These are phyloP conservation scores for Cinnamomum chago DNA, from an alignment of 164 flowering plant species.

Conservation along the genomic window DNA sequence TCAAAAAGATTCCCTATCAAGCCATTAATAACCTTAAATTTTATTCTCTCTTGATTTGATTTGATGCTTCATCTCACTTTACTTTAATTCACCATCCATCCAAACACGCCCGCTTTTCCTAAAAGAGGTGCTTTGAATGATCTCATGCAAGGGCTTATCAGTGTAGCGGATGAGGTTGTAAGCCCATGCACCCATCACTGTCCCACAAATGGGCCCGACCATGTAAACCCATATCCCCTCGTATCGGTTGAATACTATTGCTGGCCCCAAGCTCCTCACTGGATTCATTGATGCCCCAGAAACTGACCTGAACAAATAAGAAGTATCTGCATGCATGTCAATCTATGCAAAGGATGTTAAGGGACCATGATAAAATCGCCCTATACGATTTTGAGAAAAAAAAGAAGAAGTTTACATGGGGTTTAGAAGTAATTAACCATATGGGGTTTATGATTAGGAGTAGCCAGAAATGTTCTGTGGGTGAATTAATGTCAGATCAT, in stretches of 20 bases:
- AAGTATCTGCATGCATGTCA: too few relatives aligned
- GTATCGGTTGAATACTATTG: constrained; percentile 46
- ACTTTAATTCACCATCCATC: too few relatives aligned
- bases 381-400: too few relatives aligned
- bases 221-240: constrained; percentile 74
- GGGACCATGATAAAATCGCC: too few relatives aligned
- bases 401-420: too few relatives aligned
- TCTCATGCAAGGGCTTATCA: constrained; percentile 65
- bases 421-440: not conserved
- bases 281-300: constrained; percentile 98
- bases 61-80: too few relatives aligned
- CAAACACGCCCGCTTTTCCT: too few relatives aligned
- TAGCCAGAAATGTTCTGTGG: not conserved
- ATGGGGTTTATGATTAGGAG: not conserved
- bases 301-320: constrained; percentile 44
- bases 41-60: not conserved
- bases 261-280: constrained; percentile 93
- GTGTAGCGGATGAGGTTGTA: constrained; percentile 75
- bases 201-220: constrained; percentile 56
- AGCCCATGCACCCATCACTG: constrained; percentile 68
- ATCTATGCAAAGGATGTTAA: too few relatives aligned
- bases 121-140: constrained; percentile 39
- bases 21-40: too few relatives aligned
- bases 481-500: not conserved
- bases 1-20: too few relatives aligned